Evolutionary conservation across 176 grass and related monocot species (phyloP).

Genomic region (Hsuehochloa calcarea): DNA sequence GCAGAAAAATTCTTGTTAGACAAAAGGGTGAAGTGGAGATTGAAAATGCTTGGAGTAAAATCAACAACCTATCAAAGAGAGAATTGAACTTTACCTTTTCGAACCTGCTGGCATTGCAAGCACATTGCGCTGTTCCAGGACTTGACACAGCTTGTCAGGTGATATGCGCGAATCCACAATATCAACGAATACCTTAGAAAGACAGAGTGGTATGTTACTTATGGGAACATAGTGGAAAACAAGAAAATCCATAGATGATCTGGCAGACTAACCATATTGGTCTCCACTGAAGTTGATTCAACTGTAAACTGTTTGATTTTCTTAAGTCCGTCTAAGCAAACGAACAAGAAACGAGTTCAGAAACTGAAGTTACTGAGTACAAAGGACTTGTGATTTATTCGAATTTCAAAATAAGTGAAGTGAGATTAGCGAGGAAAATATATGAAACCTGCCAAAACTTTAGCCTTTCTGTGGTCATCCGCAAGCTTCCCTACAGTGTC

Average conservation of each 20-base stretch:
- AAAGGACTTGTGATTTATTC: neutral
- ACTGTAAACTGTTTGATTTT: constrained; percentile 66
- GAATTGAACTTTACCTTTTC: constrained; percentile 44
- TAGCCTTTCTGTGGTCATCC: constrained; percentile 85
- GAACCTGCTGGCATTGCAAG: constrained; percentile 80
- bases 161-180: constrained; percentile 57
- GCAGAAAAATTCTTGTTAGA: neutral
- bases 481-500: constrained; percentile 67
- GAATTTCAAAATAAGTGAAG: neutral
- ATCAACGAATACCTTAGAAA: constrained; percentile 70
- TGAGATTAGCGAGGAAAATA: neutral
- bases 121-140: constrained; percentile 64
- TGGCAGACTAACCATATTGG: constrained; percentile 69
- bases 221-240: neutral
- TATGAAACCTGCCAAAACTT: constrained; percentile 67
- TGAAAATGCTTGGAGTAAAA: neutral
- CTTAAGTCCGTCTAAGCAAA: constrained; percentile 70
- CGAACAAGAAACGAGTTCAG: neutral
- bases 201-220: neutral
- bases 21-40: neutral
- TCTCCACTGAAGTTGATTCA: constrained; percentile 59
- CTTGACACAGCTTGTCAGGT: constrained; percentile 59
- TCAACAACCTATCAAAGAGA: neutral
- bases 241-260: neutral
- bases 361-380: neutral